Base-by-base conservation (phyloP, 805 yeast species). In the Sugiyamaella valdiviana region DNA sequence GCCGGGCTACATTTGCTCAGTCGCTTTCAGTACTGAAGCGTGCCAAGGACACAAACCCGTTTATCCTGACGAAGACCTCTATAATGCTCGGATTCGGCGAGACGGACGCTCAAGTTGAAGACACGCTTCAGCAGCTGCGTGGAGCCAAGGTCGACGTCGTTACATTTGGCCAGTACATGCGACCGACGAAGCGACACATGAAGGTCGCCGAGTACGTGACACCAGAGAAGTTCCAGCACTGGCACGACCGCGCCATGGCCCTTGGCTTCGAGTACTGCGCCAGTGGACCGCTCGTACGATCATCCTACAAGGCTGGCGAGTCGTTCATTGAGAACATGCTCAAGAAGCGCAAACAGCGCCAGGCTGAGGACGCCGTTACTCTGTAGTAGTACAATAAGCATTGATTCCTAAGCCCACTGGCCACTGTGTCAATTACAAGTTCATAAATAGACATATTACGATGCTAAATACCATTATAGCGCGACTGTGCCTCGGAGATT, bases 111-210 rank as follows among this genome's bases (percentile, higher is more conserved):
- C 97, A 93, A 68, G 66, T 93, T 10, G 64, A 81, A 63, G 82
- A 79, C 55, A 82, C 97, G 0, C 65, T 93, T 60, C 73, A 67
- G 53, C 95, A 87, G 63, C 72, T 95, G 57, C 78, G 98, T 54
- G 79, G 70, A 16, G 77, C 83, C 39, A 70, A 76, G 6, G 93
- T 95, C 65, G 98, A 93, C 62, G 95, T 93, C 44, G 96, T 93
- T 15, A 93, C 99, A 0, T 93, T 93, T 68, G 99, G 99, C 35
- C 99, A 93, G 69, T 93, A 93, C 67, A 93, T 93, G 97, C 78
- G 99, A 65, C 99, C 99, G 40, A 93, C 99, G 1, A 93, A 86
- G 69, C 82, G 99, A 63, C 99, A 93, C 67, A 89, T 93, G 95
- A 90, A 90, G 71, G 99, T 93, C 39, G 96, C 87, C 9, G 97